phyloP scores from a whole-genome alignment of 2,329 filamentous ascomycete species.

The Sporothrix brasiliensis region DNA sequence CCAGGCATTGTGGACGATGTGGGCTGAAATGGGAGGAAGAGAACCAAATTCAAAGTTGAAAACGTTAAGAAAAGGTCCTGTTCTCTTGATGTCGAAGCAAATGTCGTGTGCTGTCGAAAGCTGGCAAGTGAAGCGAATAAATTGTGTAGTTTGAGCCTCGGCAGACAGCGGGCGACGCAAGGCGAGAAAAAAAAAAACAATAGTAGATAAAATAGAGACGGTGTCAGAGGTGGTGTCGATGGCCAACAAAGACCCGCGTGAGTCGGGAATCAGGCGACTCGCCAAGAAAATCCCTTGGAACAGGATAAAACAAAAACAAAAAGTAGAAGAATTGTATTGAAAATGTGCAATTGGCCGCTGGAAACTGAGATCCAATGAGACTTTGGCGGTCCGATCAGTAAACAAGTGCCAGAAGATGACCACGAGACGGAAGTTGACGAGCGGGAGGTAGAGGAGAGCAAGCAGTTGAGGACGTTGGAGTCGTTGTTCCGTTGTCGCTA shows the following conservation, averaged over 20 bases:
- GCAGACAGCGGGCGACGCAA: conserved; percentile 27
- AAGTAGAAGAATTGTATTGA: background rate
- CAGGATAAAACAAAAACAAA: background rate
- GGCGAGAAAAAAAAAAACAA: background rate
- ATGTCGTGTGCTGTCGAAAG: background rate
- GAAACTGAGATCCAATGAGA: background rate
- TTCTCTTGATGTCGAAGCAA: background rate
- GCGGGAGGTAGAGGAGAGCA: background rate
- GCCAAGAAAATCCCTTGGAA: conserved; percentile 1
- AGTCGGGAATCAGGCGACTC: conserved; percentile 6
- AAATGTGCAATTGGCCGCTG: conserved; percentile 11
- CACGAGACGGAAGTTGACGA: background rate
- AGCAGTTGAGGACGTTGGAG: conserved; percentile 7
- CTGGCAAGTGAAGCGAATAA: background rate
- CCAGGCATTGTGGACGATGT: conserved; percentile 48
- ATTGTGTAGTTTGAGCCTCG: conserved; percentile 27
- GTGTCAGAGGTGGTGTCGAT: background rate
- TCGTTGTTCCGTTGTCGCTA: conserved; percentile 11
- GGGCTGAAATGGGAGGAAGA: no score
- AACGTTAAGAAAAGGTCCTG: background rate
- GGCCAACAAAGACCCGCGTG: conserved; percentile 6
- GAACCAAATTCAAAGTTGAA: background rate
- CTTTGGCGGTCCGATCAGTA: background rate
- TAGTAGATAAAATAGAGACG: conserved; percentile 19
- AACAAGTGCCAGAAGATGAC: conserved; percentile 9